phyloP scores from a whole-genome alignment of 768 basidiomycete genomes.

The Termitomyces sp. region DNA sequence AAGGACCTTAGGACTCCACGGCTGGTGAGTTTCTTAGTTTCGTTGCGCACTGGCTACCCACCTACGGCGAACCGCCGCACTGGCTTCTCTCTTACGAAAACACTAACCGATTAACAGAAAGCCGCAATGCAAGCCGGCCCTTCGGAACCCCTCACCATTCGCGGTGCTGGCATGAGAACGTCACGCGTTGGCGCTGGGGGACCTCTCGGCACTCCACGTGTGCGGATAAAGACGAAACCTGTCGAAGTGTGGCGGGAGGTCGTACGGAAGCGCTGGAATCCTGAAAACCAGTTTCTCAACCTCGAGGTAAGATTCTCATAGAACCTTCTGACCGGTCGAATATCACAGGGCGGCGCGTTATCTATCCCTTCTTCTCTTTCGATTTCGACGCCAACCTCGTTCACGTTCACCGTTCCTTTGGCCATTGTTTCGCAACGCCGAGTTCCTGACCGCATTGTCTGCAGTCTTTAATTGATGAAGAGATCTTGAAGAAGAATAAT shows the following conservation, averaged over 20 bases:
- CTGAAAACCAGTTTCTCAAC: conserved; percentile 66
- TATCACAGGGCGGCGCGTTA: conserved; percentile 5
- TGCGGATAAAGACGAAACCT: conserved; percentile 21
- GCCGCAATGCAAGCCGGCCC: conserved; percentile 31
- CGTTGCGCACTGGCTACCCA: conserved; percentile 4
- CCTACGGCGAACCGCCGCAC: not conserved
- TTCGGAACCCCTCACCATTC: conserved; percentile 56
- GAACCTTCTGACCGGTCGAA: conserved; percentile 14
- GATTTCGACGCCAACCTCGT: conserved; percentile 11
- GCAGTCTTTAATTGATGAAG: conserved; percentile 76
- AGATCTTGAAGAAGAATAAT: conserved; percentile 64
- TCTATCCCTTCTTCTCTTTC: not conserved
- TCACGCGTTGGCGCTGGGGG: not conserved
- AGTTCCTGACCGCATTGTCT: conserved; percentile 16
- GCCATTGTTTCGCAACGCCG: conserved; percentile 13
- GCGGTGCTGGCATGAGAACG: conserved; percentile 39
- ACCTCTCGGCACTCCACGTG: not conserved
- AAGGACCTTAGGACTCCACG: conserved; percentile 46
- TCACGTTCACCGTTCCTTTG: conserved; percentile 13
- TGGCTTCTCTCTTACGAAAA: not conserved
- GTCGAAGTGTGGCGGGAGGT: conserved; percentile 75
- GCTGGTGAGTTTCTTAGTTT: conserved; percentile 57
- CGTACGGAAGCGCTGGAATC: conserved; percentile 67
- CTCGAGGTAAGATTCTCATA: conserved; percentile 58
- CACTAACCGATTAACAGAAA: conserved; percentile 16